Evolutionary conservation across 2,329 filamentous ascomycete species (phyloP).

Genomic region (Monosporascus sp.): DNA sequence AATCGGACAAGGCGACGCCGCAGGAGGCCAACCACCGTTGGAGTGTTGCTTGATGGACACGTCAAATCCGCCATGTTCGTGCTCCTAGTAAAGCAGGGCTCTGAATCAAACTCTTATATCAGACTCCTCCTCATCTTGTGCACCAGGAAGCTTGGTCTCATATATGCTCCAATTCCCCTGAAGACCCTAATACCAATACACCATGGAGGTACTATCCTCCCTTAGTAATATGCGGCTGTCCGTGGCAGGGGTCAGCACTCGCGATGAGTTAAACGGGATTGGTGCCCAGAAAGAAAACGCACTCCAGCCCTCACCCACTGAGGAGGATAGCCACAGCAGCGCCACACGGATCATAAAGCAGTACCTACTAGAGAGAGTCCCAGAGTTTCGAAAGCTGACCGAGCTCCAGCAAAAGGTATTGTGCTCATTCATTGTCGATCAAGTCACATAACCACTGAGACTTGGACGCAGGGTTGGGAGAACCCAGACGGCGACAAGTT

Average conservation of each 20-base stretch:
- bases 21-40: not conserved
- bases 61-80: too few species aligned
- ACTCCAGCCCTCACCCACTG: not conserved
- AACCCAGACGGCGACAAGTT: conserved; percentile 35
- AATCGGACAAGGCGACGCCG: not conserved
- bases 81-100: too few species aligned
- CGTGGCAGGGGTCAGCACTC: too few species aligned
- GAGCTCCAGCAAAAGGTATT: not conserved
- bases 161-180: too few species aligned
- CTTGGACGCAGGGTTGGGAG: conserved; percentile 34
- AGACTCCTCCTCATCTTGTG: too few species aligned
- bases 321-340: not conserved
- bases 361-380: not conserved
- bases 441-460: too few species aligned
- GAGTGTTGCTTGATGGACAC: too few species aligned
- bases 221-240: too few species aligned
- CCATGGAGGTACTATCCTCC: too few species aligned
- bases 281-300: not conserved
- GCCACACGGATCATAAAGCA: not conserved
- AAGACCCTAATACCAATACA: too few species aligned
- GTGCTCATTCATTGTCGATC: not conserved
- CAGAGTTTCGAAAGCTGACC: not conserved
- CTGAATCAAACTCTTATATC: too few species aligned
- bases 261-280: not conserved
- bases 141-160: too few species aligned